Percentiles rank a stretch among this genome's conserved stretches.
Conservation (phyloP, 495 filamentous ascomycete genomes). For the Penicillium samsonianum region DNA sequence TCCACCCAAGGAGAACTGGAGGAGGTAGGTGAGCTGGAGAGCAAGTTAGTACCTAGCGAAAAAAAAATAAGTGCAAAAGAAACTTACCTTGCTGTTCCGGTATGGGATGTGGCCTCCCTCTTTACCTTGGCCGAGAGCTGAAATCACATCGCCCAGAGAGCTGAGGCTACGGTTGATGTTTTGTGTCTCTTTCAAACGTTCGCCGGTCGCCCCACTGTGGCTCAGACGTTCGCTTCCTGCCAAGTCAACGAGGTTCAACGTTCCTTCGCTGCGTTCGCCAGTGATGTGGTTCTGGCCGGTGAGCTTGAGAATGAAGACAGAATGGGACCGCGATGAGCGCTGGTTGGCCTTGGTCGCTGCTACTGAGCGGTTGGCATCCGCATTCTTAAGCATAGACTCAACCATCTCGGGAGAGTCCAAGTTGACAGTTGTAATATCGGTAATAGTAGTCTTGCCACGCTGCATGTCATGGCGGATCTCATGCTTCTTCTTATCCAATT, state of each 20-base stretch:
- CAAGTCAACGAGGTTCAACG: slow-evolving; percentile 93
- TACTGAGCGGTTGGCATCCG: slow-evolving; percentile 81
- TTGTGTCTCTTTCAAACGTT: slow-evolving; percentile 89
- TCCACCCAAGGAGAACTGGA: slow-evolving; percentile 92
- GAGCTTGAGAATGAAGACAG: slow-evolving; percentile 92
- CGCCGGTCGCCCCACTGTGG: slow-evolving; percentile 79
- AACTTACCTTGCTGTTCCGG: slow-evolving; percentile 83
- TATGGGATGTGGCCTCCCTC: slow-evolving; percentile 89
- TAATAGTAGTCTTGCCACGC: slow-evolving; percentile 79
- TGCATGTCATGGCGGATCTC: slow-evolving; percentile 87
- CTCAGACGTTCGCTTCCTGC: slow-evolving; percentile 90
- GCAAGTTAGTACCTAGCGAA: slow-evolving; percentile 4
- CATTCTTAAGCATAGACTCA: slow-evolving; percentile 72
- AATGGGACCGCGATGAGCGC: slow-evolving; percentile 89
- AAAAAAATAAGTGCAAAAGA: neutral
- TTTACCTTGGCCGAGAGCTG: slow-evolving; percentile 82
- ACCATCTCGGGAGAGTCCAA: slow-evolving; percentile 80
- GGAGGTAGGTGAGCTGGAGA: slow-evolving; percentile 80
- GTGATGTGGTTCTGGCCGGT: slow-evolving; percentile 79
- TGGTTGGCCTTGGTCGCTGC: slow-evolving; percentile 97
- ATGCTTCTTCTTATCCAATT: slow-evolving; percentile 81
- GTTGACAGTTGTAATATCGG: slow-evolving; percentile 75
- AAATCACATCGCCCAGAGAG: slow-evolving; percentile 93
- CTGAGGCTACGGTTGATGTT: slow-evolving; percentile 95
- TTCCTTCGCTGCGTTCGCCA: slow-evolving; percentile 83